A percentile compares a stretch with the other conserved stretches of the same genome.
phyloP scores from a whole-genome alignment of 2,329 filamentous ascomycete genomes.

The Pseudogymnoascus sp. region DNA sequence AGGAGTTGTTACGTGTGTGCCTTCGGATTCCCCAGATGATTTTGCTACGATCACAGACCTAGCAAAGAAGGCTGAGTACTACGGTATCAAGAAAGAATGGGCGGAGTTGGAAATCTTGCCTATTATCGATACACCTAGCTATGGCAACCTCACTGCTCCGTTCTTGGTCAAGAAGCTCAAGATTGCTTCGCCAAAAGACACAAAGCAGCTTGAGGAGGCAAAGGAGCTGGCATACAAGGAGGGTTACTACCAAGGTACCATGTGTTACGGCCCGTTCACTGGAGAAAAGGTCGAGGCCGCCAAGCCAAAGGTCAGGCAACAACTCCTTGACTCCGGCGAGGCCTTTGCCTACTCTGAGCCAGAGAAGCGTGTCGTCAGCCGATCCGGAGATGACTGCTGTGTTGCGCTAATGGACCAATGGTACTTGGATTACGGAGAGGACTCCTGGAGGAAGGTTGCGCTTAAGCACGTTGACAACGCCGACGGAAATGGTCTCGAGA shows the following conservation, averaged over 20 bases:
- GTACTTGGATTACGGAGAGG: constrained; percentile 95
- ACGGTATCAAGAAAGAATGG: constrained; percentile 96
- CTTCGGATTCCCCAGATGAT: constrained; percentile 92
- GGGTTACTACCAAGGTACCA: constrained; percentile 89
- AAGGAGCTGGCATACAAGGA: constrained; percentile 97
- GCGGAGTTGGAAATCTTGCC: constrained; percentile 82
- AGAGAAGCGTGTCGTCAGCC: constrained; percentile 78
- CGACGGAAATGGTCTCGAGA: constrained; percentile 64
- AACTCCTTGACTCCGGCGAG: constrained; percentile 67
- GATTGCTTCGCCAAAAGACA: constrained; percentile 93
- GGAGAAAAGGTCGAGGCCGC: constrained; percentile 80
- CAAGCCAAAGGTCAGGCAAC: constrained; percentile 75
- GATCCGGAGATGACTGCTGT: constrained; percentile 88
- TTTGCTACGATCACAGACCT: constrained; percentile 84
- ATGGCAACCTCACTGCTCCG: constrained; percentile 77
- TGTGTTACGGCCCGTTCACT: constrained; percentile 81
- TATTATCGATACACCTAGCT: constrained; percentile 81
- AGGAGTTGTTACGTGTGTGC: constrained; percentile 90
- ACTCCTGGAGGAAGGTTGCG: constrained; percentile 72
- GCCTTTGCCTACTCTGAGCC: constrained; percentile 94
- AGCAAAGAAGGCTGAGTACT: constrained; percentile 91
- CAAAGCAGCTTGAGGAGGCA: constrained; percentile 81
- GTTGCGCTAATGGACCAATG: constrained; percentile 92
- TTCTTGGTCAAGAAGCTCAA: constrained; percentile 85
- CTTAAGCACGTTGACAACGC: constrained; percentile 64